A percentile compares a stretch with the other conserved stretches of the same genome.
Evolutionary conservation across 768 basidiomycete genomes (phyloP).

Genomic region (Krasilnikovozyma curviuscula): DNA sequence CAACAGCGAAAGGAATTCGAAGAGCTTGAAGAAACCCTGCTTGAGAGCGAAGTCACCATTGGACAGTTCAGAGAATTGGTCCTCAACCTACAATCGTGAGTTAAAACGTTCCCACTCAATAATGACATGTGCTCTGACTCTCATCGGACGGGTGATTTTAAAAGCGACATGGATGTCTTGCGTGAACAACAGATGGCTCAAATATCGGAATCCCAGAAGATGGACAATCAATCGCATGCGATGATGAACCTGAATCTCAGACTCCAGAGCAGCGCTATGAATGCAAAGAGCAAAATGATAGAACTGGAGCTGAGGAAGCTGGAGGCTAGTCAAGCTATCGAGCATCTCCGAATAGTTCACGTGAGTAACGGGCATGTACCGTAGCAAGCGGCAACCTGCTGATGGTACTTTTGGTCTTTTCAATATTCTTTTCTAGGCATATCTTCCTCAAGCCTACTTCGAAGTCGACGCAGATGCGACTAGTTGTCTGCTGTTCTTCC

Average conservation of each 20-base stretch:
- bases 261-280: conserved; percentile 72
- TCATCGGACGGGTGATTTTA: background rate
- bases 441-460: conserved; percentile 73
- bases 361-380: conserved; percentile 27
- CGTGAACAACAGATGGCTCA: conserved; percentile 70
- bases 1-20: conserved; percentile 48
- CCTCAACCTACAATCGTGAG: conserved; percentile 54
- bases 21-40: conserved; percentile 52
- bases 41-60: conserved; percentile 75
- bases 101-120: background rate
- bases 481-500: conserved; percentile 79
- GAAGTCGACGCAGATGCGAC: conserved; percentile 79
- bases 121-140: background rate
- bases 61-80: conserved; percentile 85
- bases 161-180: conserved; percentile 68
- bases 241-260: conserved; percentile 90
- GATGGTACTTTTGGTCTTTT: background rate
- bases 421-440: conserved; percentile 37
- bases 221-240: conserved; percentile 71
- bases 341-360: conserved; percentile 65
- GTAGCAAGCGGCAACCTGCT: background rate
- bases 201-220: conserved; percentile 59
- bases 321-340: conserved; percentile 62
- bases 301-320: conserved; percentile 73
- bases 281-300: conserved; percentile 73